Base-by-base conservation (phyloP, 2,329 filamentous ascomycete genomes). In the Diaporthe nobilis region DNA sequence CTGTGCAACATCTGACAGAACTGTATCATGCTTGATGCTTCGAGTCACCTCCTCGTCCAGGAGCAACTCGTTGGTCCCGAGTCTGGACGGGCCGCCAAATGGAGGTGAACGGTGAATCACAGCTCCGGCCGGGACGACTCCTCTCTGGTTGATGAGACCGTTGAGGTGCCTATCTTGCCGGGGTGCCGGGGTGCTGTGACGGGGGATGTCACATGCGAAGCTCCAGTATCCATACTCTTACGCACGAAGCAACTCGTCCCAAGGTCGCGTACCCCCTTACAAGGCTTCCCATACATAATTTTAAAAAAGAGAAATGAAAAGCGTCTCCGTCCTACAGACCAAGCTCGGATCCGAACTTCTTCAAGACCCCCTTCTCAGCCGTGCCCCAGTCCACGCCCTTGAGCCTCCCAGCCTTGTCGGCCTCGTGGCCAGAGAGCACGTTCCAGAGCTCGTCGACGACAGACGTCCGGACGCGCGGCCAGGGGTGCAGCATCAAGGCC, bases 401-500 rank as follows among this genome's bases (percentile, higher is more conserved):
- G 77, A 92, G 80, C 72, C 79, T 81, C 74, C 82, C 79, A 34
- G 80, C 82, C 20, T 77, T 81, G 20, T 79, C 78, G 25, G 79
- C 82, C 12, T 78, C 82, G 9, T 79, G 77, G 42, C 82, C 81
- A 28, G 70, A 80, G 76, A 85, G 78, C 74, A 89, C 78, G 25
- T 82, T 85, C 90, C 89, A 93, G 47, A 93, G 81, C 82, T 91
- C 90, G 79, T 93, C 92, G 6, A 91, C 87, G 22, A 91, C 91
- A 61, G 87, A 82, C 76, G 84, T 89, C 76, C 92, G 85, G 79
- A 97, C 92, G 80, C 90, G 90, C 8, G 96, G 95, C 87, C 95
- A 98, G 0, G 95, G 94, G 85, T 98, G 96, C 75, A 91, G 84
- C 77, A 98, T 86, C 86, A 98, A 90, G 31, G 90, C 91, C 0